Percentiles rank a stretch among this genome's conserved stretches.
Conservation (phyloP, 768 basidiomycete species). For the Auricularia sp. region DNA sequence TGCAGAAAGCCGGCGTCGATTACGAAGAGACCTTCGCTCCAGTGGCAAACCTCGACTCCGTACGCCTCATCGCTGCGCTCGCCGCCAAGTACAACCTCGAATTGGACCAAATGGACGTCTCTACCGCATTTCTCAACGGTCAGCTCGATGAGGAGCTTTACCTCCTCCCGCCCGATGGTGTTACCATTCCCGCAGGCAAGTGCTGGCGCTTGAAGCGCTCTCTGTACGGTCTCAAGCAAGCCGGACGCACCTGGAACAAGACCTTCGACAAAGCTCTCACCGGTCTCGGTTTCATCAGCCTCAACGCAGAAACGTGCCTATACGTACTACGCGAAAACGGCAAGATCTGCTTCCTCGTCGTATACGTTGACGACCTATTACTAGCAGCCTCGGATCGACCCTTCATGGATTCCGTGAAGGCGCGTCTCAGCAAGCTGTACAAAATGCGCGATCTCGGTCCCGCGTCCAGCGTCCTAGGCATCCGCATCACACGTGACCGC, state of each 20-base stretch:
- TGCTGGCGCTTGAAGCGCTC: neutral
- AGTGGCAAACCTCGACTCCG: conserved; percentile 13
- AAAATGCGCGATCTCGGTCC: neutral
- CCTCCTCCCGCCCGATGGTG: conserved; percentile 3
- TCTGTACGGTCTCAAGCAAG: conserved; percentile 12
- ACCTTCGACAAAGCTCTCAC: neutral
- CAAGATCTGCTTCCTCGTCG: neutral
- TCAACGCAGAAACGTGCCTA: neutral
- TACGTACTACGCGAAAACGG: neutral
- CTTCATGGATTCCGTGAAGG: neutral
- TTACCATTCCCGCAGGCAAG: neutral
- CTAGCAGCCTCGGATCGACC: neutral
- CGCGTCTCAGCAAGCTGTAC: neutral
- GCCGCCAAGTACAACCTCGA: conserved; percentile 10
- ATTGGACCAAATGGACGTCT: conserved; percentile 5
- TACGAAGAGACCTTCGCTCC: conserved; percentile 23
- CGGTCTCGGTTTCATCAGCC: neutral
- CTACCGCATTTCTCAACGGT: conserved; percentile 4
- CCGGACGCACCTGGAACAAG: conserved; percentile 6
- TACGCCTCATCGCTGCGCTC: conserved; percentile 9
- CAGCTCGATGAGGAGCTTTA: conserved; percentile 6
- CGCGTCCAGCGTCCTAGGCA: neutral
- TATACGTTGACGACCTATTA: neutral
- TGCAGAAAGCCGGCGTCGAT: conserved; percentile 12
- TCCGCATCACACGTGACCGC: neutral